Percentiles rank a stretch among this genome's conserved stretches.
Evolutionary conservation across 2,329 filamentous ascomycete genomes (phyloP).

Genomic region (Cordyceps cateniannulata): DNA sequence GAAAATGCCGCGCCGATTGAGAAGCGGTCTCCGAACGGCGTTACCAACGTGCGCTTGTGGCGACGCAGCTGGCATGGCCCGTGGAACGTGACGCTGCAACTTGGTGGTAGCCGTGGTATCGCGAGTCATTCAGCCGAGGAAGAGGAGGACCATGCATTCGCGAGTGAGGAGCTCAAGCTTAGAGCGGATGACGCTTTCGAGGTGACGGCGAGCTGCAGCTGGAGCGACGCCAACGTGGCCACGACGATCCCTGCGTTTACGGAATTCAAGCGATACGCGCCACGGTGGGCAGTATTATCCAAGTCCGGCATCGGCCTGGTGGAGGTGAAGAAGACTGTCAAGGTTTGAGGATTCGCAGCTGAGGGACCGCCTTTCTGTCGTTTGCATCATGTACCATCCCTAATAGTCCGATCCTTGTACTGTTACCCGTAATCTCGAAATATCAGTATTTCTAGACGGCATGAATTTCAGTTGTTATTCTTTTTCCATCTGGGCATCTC

Average conservation of each 20-base stretch:
- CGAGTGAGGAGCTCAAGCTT: not conserved
- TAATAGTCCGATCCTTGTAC: constrained; percentile 1
- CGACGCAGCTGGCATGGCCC: constrained; percentile 69
- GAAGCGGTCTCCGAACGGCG: constrained; percentile 54
- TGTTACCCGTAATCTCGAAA: not conserved
- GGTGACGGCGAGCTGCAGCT: constrained; percentile 70
- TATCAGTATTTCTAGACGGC: not conserved
- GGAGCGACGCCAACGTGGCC: constrained; percentile 74
- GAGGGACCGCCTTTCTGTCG: not conserved
- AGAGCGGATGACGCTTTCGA: constrained; percentile 33
- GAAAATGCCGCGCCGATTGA: constrained; percentile 53
- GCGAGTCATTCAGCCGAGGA: not conserved
- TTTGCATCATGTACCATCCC: not conserved
- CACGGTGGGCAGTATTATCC: constrained; percentile 70
- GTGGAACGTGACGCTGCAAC: constrained; percentile 56
- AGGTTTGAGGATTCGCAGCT: constrained; percentile 31
- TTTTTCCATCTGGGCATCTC: not conserved
- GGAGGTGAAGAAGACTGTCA: constrained; percentile 68
- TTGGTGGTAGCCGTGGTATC: constrained; percentile 16
- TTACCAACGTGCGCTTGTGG: constrained; percentile 70
- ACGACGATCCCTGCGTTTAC: constrained; percentile 76
- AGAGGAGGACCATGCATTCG: not conserved
- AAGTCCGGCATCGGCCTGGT: constrained; percentile 75
- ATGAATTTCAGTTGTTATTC: not conserved
- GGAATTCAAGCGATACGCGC: constrained; percentile 69